Conservation (phyloP, 306 rosid species). For the Glycine latifolia region DNA sequence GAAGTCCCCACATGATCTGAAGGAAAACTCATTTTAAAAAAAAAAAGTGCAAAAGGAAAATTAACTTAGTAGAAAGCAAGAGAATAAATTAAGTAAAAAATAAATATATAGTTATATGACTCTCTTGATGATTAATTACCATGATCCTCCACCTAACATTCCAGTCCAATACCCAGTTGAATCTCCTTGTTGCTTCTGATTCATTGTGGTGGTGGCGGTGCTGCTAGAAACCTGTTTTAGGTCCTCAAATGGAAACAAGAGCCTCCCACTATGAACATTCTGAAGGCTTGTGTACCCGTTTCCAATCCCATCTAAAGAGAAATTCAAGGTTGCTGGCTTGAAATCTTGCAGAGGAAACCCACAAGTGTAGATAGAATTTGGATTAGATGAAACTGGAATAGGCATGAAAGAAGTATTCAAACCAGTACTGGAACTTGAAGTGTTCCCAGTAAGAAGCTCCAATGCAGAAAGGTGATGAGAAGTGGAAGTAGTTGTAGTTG, state of each 20-base stretch:
- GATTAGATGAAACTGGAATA: slow-evolving; percentile 51
- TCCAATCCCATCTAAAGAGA: slow-evolving; percentile 70
- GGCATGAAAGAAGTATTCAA: slow-evolving; percentile 63
- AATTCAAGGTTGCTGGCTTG: slow-evolving; percentile 62
- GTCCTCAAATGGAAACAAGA: slow-evolving; percentile 73
- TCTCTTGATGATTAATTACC: slow-evolving; percentile 58
- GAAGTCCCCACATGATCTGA: slow-evolving; percentile 24
- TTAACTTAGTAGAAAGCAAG: neutral
- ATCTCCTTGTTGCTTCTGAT: slow-evolving; percentile 59
- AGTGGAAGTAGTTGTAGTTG: slow-evolving; percentile 29
- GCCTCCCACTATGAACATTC: slow-evolving; percentile 50
- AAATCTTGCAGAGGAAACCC: slow-evolving; percentile 67
- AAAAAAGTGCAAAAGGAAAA: neutral
- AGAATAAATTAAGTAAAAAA: neutral
- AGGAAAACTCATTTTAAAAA: slow-evolving; percentile 45
- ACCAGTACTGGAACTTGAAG: slow-evolving; percentile 63
- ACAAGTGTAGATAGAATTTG: slow-evolving; percentile 44
- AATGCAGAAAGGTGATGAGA: slow-evolving; percentile 66
- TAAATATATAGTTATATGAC: slow-evolving; percentile 1
- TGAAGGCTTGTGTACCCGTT: slow-evolving; percentile 50
- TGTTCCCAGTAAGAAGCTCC: slow-evolving; percentile 71
- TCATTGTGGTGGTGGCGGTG: slow-evolving; percentile 39
- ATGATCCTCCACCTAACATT: slow-evolving; percentile 85
- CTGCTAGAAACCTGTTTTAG: slow-evolving; percentile 57
- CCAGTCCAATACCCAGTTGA: slow-evolving; percentile 81